phyloP scores from a whole-genome alignment of 768 basidiomycete species.

The Sarcomyxa edulis region DNA sequence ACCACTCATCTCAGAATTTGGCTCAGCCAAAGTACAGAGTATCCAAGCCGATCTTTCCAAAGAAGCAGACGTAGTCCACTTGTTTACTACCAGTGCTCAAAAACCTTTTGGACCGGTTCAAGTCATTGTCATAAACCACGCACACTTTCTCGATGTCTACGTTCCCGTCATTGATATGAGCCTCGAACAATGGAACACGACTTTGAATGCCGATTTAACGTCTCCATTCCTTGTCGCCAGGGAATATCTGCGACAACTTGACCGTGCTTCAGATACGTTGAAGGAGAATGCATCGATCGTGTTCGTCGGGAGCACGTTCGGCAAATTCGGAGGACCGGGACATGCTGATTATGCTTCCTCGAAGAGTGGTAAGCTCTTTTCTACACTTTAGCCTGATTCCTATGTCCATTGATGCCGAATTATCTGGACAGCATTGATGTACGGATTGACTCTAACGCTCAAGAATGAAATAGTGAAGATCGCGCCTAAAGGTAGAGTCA shows the following conservation, averaged over 20 bases:
- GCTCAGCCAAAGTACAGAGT: slow-evolving; percentile 24
- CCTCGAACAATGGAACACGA: slow-evolving; percentile 58
- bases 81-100: slow-evolving; percentile 41
- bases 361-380: slow-evolving; percentile 52
- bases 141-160: slow-evolving; percentile 36
- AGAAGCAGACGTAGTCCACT: slow-evolving; percentile 44
- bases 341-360: slow-evolving; percentile 64
- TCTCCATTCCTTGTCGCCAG: slow-evolving; percentile 63
- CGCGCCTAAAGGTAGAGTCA: slow-evolving; percentile 66
- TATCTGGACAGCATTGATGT: slow-evolving; percentile 55
- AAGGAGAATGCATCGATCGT: slow-evolving; percentile 58
- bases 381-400: neutral
- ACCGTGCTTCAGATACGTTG: slow-evolving; percentile 26
- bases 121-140: slow-evolving; percentile 61
- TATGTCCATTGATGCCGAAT: neutral
- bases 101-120: slow-evolving; percentile 48
- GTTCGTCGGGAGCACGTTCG: slow-evolving; percentile 66
- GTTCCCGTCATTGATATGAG: slow-evolving; percentile 52
- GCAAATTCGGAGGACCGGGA: slow-evolving; percentile 66
- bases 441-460: slow-evolving; percentile 59
- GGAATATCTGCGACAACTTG: slow-evolving; percentile 49
- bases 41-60: slow-evolving; percentile 55
- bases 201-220: slow-evolving; percentile 59
- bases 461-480: slow-evolving; percentile 82
- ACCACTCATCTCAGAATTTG: slow-evolving; percentile 31